Base-by-base conservation (phyloP, 768 basidiomycete species). In the Suillus fuscotomentosus region DNA sequence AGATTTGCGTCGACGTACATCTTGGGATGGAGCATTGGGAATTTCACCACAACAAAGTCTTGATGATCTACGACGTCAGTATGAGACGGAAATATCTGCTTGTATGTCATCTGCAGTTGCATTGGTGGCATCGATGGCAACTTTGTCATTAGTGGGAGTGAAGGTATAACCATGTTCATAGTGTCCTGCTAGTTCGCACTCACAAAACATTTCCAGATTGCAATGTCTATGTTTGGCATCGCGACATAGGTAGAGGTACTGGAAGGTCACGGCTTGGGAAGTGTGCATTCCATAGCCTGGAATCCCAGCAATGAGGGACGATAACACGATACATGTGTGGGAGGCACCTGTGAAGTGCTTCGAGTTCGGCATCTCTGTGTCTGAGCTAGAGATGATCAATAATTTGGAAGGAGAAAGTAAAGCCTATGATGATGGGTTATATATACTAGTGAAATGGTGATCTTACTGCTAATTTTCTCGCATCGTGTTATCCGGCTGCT, bases 261-360 rank as follows among this genome's bases (percentile, higher is more conserved):
- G 3, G 75, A 85, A 3, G 97, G 97, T 0, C 97, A 99, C 70
- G 88, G 87, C n/a, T 80, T 80, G 63, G 95, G 95, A 47, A 91
- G 90, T 66, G 96, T 99, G 66, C 99, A 98, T 75, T 89, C 92
- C 15, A 95, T 99, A 20, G 91, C 95, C n/a, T n/a, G n/a, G n/a
- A n/a, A n/a, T n/a, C n/a, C n/a, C n/a, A n/a, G n/a, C n/a, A n/a
- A n/a, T n/a, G n/a, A n/a, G n/a, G n/a, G 97, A 99, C 74, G 97
- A 99, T 78, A 79, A 81, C 62, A 93, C 91, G 20, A 88, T 99
- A 70, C 88, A 94, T 65, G 90, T 97, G 81, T 97, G 95, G 95
- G 91, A 94, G 76, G 70, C 69, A 62, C 70, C 50, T 64, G 39
- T 62, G 51, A 68, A 69, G 24, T 62, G 57, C 70, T 60, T 55